Conservation (phyloP, 805 yeast genomes). For the Candida maltosa region DNA sequence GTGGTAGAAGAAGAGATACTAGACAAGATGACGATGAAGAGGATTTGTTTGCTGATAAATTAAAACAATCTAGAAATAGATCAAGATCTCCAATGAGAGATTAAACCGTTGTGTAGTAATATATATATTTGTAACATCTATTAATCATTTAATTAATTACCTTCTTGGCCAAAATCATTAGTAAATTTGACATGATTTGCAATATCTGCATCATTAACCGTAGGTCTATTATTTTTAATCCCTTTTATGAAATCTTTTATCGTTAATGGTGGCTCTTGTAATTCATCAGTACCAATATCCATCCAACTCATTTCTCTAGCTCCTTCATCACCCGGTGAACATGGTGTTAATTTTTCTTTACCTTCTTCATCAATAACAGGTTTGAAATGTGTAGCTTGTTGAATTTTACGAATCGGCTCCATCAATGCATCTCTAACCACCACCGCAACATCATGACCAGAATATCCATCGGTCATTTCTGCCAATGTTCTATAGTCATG, state of each 20-base stretch:
- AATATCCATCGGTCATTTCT: conserved; percentile 93
- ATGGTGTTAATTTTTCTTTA: conserved; percentile 67
- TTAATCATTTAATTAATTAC: conserved; percentile 47
- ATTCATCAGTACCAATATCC: conserved; percentile 83
- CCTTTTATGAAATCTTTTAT: conserved; percentile 93
- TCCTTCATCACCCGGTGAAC: conserved; percentile 92
- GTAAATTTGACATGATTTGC: conserved; percentile 84
- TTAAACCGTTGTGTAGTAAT: not conserved
- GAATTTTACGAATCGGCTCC: conserved; percentile 96
- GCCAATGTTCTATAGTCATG: conserved; percentile 79
- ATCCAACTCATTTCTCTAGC: conserved; percentile 93
- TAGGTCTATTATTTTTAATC: conserved; percentile 86
- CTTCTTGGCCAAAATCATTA: conserved; percentile 95
- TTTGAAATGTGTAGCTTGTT: conserved; percentile 93
- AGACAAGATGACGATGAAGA: conserved; percentile 6
- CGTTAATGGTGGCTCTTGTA: conserved; percentile 84
- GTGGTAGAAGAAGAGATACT: not conserved
- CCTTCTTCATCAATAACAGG: conserved; percentile 44
- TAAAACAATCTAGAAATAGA: conserved; percentile 22
- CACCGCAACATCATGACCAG: conserved; percentile 96
- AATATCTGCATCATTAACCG: conserved; percentile 85
- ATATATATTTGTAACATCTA: not conserved
- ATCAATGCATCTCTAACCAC: conserved; percentile 95
- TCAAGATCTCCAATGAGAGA: conserved; percentile 17
- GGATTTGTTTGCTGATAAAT: conserved; percentile 13